These are phyloP conservation scores for Lineolata rhizophorae DNA, from an alignment of 495 filamentous ascomycete genomes.

Conservation along the genomic window DNA sequence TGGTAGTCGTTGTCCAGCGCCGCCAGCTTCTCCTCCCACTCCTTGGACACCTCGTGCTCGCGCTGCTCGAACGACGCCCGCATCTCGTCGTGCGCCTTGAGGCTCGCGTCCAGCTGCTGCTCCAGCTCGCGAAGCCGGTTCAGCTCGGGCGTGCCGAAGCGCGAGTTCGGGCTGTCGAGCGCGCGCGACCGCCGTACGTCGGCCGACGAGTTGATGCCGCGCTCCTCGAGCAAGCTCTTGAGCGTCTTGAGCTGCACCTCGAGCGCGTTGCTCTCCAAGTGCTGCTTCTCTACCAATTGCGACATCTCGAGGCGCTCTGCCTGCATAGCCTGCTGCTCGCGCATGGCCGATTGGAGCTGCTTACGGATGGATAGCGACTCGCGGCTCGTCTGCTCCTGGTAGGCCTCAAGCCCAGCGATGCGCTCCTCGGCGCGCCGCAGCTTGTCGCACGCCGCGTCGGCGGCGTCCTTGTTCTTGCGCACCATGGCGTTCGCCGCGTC, in stretches of 20 bases:
- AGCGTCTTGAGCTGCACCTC: constrained; percentile 77
- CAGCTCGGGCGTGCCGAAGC: constrained; percentile 59
- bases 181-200: constrained; percentile 34
- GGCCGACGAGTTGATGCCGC: constrained; percentile 39
- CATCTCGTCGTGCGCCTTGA: constrained; percentile 65
- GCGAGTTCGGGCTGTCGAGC: constrained; percentile 41
- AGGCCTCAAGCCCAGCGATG: constrained; percentile 86
- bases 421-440: constrained; percentile 82
- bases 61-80: constrained; percentile 52
- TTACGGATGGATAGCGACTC: constrained; percentile 75
- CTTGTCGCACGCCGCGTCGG: constrained; percentile 73
- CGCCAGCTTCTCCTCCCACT: constrained; percentile 76
- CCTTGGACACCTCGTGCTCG: constrained; percentile 59
- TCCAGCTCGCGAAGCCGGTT: constrained; percentile 72
- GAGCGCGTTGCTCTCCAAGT: constrained; percentile 75
- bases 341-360: constrained; percentile 64
- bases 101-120: constrained; percentile 57
- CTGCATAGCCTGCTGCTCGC: constrained; percentile 55
- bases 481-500: constrained; percentile 56
- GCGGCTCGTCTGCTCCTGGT: constrained; percentile 88
- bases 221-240: constrained; percentile 77
- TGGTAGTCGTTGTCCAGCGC: constrained; percentile 93
- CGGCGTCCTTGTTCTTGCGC: constrained; percentile 69
- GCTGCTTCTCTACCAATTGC: constrained; percentile 54
- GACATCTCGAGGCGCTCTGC: constrained; percentile 58